phyloP scores from a whole-genome alignment of 768 basidiomycete species.

The Lentinula raphanica region DNA sequence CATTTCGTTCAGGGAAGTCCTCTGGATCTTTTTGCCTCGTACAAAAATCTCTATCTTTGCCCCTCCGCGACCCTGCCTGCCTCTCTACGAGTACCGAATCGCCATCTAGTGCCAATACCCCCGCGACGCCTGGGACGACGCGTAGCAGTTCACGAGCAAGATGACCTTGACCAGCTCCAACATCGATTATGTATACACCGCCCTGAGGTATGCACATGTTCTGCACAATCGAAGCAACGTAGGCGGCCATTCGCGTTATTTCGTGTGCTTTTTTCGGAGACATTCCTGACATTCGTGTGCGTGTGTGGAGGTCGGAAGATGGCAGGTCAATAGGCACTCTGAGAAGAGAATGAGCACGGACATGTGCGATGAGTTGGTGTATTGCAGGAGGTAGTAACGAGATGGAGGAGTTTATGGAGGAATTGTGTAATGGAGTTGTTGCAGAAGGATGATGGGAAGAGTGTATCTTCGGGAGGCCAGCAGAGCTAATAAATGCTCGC shows the following conservation, averaged over 20 bases:
- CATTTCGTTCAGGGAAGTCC: constrained; percentile 24
- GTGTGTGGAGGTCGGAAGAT: background rate
- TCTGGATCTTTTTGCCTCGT: background rate
- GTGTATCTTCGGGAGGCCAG: too few relatives aligned
- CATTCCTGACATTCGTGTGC: constrained; percentile 39
- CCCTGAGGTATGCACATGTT: constrained; percentile 17
- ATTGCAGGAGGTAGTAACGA: background rate
- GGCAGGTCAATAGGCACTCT: constrained; percentile 1
- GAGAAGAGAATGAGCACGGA: constrained; percentile 9
- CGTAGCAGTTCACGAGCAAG: constrained; percentile 56
- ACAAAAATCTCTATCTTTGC: background rate
- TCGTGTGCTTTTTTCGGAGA: constrained; percentile 77
- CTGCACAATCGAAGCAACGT: constrained; percentile 36
- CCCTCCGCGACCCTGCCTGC: background rate
- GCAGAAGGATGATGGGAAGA: background rate
- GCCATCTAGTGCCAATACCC: constrained; percentile 65
- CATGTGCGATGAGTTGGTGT: background rate
- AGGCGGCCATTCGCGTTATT: constrained; percentile 57
- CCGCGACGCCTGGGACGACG: constrained; percentile 28
- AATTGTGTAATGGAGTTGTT: background rate
- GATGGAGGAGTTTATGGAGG: background rate
- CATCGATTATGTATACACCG: constrained; percentile 54
- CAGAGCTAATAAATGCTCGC: background rate
- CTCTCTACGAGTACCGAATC: constrained; percentile 33
- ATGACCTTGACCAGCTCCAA: constrained; percentile 66